A percentile compares a stretch with the other conserved stretches of the same genome.
These are phyloP conservation scores for Beauveria medogensis DNA, from an alignment of 2,329 filamentous ascomycete species.

Conservation along the genomic window DNA sequence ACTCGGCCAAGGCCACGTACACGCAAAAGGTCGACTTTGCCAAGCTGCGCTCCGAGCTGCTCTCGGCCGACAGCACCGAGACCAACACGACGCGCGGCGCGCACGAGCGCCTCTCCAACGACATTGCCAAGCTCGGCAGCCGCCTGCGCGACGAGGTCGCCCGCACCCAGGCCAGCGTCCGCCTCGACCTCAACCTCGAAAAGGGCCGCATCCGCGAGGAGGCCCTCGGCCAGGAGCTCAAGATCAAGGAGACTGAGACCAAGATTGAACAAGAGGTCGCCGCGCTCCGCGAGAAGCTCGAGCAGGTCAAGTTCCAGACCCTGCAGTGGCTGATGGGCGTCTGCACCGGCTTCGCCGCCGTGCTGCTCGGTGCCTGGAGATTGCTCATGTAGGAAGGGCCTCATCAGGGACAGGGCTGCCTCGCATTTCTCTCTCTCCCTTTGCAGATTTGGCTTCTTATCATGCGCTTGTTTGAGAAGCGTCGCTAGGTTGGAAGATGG, in stretches of 20 bases:
- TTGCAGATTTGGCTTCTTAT: neutral
- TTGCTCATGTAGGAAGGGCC: slow-evolving; percentile 48
- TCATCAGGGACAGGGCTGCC: neutral
- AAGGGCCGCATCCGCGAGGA: slow-evolving; percentile 96
- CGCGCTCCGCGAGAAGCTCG: slow-evolving; percentile 79
- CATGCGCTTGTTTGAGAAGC: neutral
- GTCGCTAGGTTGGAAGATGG: neutral
- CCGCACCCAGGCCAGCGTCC: slow-evolving; percentile 84
- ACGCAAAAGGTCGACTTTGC: slow-evolving; percentile 95
- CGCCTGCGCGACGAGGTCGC: slow-evolving; percentile 89
- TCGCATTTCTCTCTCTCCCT: neutral
- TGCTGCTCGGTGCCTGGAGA: slow-evolving; percentile 62
- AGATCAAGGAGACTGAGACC: slow-evolving; percentile 97
- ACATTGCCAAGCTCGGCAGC: slow-evolving; percentile 87
- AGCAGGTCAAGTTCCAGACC: slow-evolving; percentile 96
- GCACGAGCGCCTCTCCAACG: slow-evolving; percentile 88
- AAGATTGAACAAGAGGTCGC: slow-evolving; percentile 97
- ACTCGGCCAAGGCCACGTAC: slow-evolving; percentile 72
- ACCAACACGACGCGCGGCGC: slow-evolving; percentile 78
- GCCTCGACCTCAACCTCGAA: slow-evolving; percentile 88
- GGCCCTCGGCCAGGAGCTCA: slow-evolving; percentile 91
- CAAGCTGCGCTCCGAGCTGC: slow-evolving; percentile 87
- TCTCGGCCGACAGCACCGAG: slow-evolving; percentile 87
- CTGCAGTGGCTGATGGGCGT: slow-evolving; percentile 96
- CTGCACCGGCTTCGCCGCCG: slow-evolving; percentile 57